phyloP scores from a whole-genome alignment of 305 asterid genomes.

The Fraxinus baroniana region DNA sequence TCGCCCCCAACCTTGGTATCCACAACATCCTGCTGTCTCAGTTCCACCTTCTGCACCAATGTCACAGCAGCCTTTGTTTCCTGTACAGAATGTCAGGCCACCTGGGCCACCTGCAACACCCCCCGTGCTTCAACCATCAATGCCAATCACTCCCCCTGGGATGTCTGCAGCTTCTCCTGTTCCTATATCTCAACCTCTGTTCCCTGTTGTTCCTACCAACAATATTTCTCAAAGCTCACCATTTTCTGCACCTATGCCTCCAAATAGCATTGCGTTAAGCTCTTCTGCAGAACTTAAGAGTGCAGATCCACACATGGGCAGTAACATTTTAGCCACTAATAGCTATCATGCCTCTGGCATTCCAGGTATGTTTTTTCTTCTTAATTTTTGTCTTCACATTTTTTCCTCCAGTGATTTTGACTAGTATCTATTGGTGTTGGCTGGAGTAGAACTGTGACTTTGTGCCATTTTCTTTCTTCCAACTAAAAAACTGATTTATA shows the following conservation, averaged over 20 bases:
- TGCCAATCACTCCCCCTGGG: conserved; percentile 74
- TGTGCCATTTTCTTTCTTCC: neutral
- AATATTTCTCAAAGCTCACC: conserved; percentile 58
- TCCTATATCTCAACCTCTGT: conserved; percentile 85
- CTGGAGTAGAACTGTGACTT: neutral
- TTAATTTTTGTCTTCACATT: neutral
- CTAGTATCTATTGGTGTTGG: neutral
- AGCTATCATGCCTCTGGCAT: conserved; percentile 46
- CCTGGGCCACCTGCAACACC: conserved; percentile 53
- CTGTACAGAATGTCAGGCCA: conserved; percentile 68
- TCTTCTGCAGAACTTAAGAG: conserved; percentile 47
- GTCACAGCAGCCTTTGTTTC: conserved; percentile 74
- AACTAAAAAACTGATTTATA: neutral
- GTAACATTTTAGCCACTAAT: conserved; percentile 35
- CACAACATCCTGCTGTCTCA: conserved; percentile 64
- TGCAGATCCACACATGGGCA: conserved; percentile 44
- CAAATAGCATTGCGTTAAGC: conserved; percentile 49
- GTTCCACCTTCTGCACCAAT: conserved; percentile 60
- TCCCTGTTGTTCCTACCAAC: conserved; percentile 76
- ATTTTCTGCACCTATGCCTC: conserved; percentile 53
- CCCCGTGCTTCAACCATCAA: conserved; percentile 44
- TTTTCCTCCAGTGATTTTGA: conserved; percentile 3
- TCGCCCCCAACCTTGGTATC: conserved; percentile 83
- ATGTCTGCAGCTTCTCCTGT: conserved; percentile 52
- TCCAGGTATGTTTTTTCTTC: conserved; percentile 42